A percentile compares a stretch with the other conserved stretches of the same genome.
These are phyloP conservation scores for Ophiocordyceps robertsii DNA, from an alignment of 2,329 filamentous ascomycete genomes.

Conservation along the genomic window DNA sequence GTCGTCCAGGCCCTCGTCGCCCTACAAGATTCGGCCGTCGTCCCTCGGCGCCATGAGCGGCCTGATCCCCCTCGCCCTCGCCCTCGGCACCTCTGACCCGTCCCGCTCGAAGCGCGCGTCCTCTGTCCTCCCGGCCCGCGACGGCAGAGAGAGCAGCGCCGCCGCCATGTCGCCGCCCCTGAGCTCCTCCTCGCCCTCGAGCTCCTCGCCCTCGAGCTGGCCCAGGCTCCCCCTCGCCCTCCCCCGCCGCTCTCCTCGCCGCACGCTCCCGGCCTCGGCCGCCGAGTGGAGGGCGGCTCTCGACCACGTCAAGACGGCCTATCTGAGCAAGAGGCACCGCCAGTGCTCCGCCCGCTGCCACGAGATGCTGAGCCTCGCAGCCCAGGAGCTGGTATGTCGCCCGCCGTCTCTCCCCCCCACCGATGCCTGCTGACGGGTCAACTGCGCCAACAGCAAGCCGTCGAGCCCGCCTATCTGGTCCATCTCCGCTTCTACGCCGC, in stretches of 20 bases:
- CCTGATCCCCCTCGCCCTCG: slow-evolving; percentile 14
- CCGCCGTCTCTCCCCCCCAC: neutral
- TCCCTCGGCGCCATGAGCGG: slow-evolving; percentile 12
- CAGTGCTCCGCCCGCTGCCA: slow-evolving; percentile 38
- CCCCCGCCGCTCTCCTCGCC: slow-evolving; percentile 9
- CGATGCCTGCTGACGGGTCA: neutral
- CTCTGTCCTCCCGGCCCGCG: neutral
- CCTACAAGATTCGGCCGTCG: neutral
- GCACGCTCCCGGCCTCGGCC: slow-evolving; percentile 26
- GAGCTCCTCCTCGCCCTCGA: neutral
- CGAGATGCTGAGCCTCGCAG: slow-evolving; percentile 33
- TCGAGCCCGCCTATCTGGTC: slow-evolving; percentile 41
- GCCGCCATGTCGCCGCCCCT: neutral
- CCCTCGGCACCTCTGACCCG: slow-evolving; percentile 9
- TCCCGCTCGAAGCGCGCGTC: neutral
- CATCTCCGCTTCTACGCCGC: slow-evolving; percentile 51
- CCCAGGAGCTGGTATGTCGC: slow-evolving; percentile 19
- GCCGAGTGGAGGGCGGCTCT: slow-evolving; percentile 39
- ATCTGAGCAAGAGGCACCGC: slow-evolving; percentile 34
- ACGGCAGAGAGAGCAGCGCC: too few relatives aligned
- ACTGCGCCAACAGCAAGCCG: slow-evolving; percentile 13
- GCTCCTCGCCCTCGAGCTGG: neutral
- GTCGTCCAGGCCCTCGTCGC: neutral
- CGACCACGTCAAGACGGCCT: slow-evolving; percentile 39
- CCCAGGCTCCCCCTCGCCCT: neutral